phyloP scores from a whole-genome alignment of 139 green algal species.

The Medakamo hakoo region DNA sequence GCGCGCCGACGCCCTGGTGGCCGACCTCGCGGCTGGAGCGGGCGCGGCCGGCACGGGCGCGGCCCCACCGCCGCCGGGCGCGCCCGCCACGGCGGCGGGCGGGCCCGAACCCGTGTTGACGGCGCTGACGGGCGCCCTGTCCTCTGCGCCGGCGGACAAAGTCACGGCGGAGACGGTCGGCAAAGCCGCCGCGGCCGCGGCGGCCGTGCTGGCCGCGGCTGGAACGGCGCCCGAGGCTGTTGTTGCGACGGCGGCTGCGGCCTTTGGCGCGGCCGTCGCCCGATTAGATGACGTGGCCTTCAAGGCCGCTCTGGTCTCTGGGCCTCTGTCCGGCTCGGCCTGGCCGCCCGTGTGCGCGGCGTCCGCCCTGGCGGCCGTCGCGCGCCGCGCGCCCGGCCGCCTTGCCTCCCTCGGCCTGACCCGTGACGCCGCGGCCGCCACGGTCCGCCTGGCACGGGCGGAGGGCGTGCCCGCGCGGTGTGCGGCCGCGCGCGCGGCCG shows the following conservation, averaged over 20 bases:
- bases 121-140: not conserved
- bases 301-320: too few relatives aligned
- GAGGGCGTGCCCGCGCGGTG: slow-evolving; percentile 25
- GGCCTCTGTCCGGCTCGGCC: not conserved
- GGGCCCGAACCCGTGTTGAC: not conserved
- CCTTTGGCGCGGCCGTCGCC: slow-evolving; percentile 16
- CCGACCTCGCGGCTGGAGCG: slow-evolving; percentile 13
- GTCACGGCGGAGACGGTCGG: slow-evolving; percentile 31
- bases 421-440: not conserved
- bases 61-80: not conserved
- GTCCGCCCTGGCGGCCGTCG: slow-evolving; percentile 9
- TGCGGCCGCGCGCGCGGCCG: slow-evolving; percentile 23
- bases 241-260: slow-evolving; percentile 7
- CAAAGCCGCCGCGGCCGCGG: slow-evolving; percentile 20
- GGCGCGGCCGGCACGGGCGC: not conserved
- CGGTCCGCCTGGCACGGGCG: slow-evolving; percentile 16
- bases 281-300: too few relatives aligned
- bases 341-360: not conserved
- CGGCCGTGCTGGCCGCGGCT: slow-evolving; percentile 4
- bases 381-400: not conserved
- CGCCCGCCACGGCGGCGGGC: not conserved
- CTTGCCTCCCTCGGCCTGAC: slow-evolving; percentile 15
- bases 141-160: not conserved
- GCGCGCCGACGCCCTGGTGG: slow-evolving; percentile 59
- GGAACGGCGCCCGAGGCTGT: slow-evolving; percentile 18